These are phyloP conservation scores for Heliocybe sulcata DNA, from an alignment of 1,284 basidiomycete species.

Conservation along the genomic window DNA sequence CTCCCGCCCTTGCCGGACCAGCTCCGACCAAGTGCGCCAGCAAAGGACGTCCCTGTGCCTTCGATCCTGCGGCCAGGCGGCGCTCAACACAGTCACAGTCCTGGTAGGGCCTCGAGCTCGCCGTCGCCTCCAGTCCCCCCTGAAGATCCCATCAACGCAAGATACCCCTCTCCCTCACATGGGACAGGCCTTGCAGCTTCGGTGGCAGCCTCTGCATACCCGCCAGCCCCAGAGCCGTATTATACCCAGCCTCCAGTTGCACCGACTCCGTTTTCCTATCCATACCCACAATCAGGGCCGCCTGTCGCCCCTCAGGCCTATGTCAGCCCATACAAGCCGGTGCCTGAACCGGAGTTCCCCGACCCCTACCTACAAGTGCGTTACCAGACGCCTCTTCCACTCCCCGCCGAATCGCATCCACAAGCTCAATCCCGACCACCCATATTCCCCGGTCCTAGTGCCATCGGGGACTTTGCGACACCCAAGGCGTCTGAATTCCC, in stretches of 20 bases:
- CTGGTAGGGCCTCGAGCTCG: not conserved
- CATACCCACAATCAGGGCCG: not conserved
- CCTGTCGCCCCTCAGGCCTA: not conserved
- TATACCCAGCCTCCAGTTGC: not conserved
- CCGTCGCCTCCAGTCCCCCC: constrained; percentile 1
- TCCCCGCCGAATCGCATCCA: not conserved
- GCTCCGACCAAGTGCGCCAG: not conserved
- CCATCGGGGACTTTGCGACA: not conserved
- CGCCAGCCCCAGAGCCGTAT: not conserved
- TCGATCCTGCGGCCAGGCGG: not conserved
- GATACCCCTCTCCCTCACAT: not conserved
- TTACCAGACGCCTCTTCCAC: not conserved
- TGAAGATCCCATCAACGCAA: not conserved
- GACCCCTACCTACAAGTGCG: not conserved
- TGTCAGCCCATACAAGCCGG: not conserved
- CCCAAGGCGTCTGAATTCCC: not conserved
- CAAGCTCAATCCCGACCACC: not conserved
- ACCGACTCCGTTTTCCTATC: not conserved
- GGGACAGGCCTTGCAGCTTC: not conserved
- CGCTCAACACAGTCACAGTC: not conserved
- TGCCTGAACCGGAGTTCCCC: not conserved
- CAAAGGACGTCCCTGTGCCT: not conserved
- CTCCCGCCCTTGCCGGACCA: not conserved
- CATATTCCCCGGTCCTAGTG: not conserved
- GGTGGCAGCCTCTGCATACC: not conserved